These are phyloP conservation scores for Xanthoconium separans DNA, from an alignment of 1,284 basidiomycete species.

Conservation along the genomic window DNA sequence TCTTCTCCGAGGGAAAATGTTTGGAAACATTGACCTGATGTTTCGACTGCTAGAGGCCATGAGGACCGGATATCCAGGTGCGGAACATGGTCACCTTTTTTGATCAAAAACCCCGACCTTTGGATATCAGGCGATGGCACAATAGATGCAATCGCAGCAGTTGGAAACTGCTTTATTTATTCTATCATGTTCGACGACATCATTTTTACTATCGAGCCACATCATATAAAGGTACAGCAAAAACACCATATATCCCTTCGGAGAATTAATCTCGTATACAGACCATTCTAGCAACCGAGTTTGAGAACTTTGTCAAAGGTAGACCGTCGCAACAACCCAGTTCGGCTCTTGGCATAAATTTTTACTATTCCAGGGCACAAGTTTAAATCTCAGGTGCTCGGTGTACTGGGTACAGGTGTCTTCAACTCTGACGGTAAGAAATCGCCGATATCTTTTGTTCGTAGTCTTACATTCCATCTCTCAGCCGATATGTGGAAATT, in stretches of 20 bases:
- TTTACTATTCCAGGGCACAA: constrained; percentile 25
- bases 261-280: background rate
- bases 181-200: constrained; percentile 23
- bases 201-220: constrained; percentile 26
- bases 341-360: constrained; percentile 6
- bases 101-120: background rate
- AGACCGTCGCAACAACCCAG: constrained; percentile 6
- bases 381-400: constrained; percentile 27
- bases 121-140: constrained; percentile 16
- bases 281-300: constrained; percentile 34
- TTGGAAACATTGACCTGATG: constrained; percentile 29
- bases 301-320: constrained; percentile 40
- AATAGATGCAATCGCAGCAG: constrained; percentile 4
- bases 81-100: background rate
- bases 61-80: constrained; percentile 26
- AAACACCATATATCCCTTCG: background rate
- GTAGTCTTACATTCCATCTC: background rate
- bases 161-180: constrained; percentile 20
- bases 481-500: constrained; percentile 42
- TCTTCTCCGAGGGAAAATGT: constrained; percentile 10
- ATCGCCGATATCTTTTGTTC: constrained; percentile 2
- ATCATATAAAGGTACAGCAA: constrained; percentile 22
- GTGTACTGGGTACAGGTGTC: constrained; percentile 42
- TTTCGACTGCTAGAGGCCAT: constrained; percentile 12
- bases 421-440: constrained; percentile 46